Percentiles rank a stretch among this genome's conserved stretches.
These are phyloP conservation scores for Magnusiomyces fungicola DNA, from an alignment of 1,139 yeast genomes.

Conservation along the genomic window DNA sequence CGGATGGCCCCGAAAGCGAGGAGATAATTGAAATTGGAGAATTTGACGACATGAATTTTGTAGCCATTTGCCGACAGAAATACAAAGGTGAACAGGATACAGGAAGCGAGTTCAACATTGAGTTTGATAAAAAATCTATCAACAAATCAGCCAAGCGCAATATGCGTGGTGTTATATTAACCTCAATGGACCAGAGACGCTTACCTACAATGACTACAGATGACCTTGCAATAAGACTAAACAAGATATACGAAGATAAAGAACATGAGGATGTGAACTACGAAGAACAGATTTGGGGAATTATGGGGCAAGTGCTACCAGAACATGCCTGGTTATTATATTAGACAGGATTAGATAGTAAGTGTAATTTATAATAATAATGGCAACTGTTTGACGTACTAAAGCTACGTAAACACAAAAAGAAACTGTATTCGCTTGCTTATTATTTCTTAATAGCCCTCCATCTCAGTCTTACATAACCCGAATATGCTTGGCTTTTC, in stretches of 20 bases:
- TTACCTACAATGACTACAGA: not conserved
- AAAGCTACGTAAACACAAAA: too few relatives aligned
- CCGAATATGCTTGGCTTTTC: slow-evolving; percentile 10
- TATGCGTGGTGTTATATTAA: slow-evolving; percentile 4
- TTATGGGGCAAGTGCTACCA: slow-evolving; percentile 5
- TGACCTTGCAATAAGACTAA: not conserved
- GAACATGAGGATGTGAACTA: not conserved
- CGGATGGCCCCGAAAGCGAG: not conserved
- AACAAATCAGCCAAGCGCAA: not conserved
- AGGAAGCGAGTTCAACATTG: not conserved
- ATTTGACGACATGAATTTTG: slow-evolving; percentile 6
- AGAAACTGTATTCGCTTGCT: too few relatives aligned
- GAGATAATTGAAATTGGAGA: not conserved
- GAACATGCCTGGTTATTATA: slow-evolving; percentile 5
- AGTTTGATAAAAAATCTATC: not conserved
- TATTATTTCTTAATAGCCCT: slow-evolving; percentile 11
- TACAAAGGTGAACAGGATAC: not conserved
- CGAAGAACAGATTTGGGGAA: slow-evolving; percentile 1
- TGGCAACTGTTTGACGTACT: too few relatives aligned
- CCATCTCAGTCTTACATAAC: slow-evolving; percentile 13
- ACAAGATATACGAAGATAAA: not conserved
- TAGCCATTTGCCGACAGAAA: slow-evolving; percentile 5
- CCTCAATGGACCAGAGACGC: slow-evolving; percentile 4
- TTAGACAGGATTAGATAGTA: not conserved
- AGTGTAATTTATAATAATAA: too few relatives aligned